Percentiles rank a stretch among this genome's conserved stretches.
Evolutionary conservation across 768 basidiomycete species (phyloP).

Genomic region (Thelephora aurantiotincta): DNA sequence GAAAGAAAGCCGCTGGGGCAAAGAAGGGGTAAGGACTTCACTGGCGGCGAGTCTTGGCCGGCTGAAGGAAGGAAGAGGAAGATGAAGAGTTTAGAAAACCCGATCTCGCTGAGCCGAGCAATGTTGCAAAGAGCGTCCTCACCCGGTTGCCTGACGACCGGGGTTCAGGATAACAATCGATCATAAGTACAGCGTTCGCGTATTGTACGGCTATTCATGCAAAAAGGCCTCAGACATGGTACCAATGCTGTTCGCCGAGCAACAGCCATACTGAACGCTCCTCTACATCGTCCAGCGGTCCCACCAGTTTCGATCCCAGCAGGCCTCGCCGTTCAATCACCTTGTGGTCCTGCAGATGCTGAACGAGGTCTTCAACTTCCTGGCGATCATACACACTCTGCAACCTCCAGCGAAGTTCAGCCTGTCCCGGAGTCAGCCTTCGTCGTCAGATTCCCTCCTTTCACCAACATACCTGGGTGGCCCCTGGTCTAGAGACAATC

Average conservation of each 20-base stretch:
- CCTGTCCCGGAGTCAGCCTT: constrained; percentile 22
- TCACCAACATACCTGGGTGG: constrained; percentile 42
- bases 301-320: constrained; percentile 7
- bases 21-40: constrained; percentile 14
- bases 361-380: constrained; percentile 52
- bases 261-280: constrained; percentile 43
- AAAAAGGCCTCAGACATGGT: constrained; percentile 28
- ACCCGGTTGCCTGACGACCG: too few relatives aligned
- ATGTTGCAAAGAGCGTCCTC: too few relatives aligned
- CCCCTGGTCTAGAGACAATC: constrained; percentile 57
- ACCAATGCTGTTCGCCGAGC: constrained; percentile 48
- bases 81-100: background rate
- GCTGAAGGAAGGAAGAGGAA: constrained; percentile 5
- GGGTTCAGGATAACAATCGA: too few relatives aligned
- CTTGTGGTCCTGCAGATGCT: constrained; percentile 37
- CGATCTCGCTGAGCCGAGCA: background rate
- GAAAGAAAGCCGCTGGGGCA: constrained; percentile 31
- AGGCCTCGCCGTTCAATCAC: constrained; percentile 24
- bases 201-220: too few relatives aligned
- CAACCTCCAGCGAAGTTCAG: constrained; percentile 59
- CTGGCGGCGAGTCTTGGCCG: background rate
- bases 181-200: too few relatives aligned
- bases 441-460: background rate
- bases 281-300: constrained; percentile 35
- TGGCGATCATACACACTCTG: constrained; percentile 62